phyloP scores from a whole-genome alignment of 2,329 filamentous ascomycete genomes.

The Neonectria neomacrospora region DNA sequence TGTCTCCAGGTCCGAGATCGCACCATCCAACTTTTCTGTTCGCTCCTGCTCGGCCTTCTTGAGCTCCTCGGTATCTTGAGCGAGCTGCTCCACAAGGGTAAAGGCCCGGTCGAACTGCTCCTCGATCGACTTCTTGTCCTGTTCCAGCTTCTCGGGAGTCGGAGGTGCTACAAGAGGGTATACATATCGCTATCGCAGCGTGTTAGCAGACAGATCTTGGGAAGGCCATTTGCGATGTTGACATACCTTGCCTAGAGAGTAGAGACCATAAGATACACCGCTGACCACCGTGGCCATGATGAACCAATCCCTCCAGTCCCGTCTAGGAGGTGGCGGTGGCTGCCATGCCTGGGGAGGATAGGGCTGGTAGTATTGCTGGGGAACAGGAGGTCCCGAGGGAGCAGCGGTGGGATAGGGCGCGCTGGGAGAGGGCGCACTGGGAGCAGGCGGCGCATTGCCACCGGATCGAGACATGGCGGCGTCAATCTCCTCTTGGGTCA shows the following conservation, averaged over 20 bases:
- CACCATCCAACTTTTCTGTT: constrained; percentile 83
- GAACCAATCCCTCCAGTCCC: constrained; percentile 99
- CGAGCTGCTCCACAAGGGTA: constrained; percentile 87
- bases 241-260: constrained; percentile 83
- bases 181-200: constrained; percentile 77
- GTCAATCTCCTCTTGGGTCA: constrained; percentile 95
- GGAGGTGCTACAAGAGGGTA: constrained; percentile 91
- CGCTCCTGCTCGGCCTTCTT: constrained; percentile 88
- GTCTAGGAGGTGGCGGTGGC: constrained; percentile 71
- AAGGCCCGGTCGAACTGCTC: constrained; percentile 95
- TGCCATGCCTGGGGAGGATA: constrained; percentile 69
- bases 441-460: constrained; percentile 61
- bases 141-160: constrained; percentile 90
- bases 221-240: not conserved
- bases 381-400: constrained; percentile 55
- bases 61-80: constrained; percentile 87
- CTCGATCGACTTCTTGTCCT: constrained; percentile 93
- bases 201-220: constrained; percentile 38
- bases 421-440: constrained; percentile 54
- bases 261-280: constrained; percentile 89
- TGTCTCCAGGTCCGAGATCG: constrained; percentile 84
- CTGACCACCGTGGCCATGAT: constrained; percentile 98
- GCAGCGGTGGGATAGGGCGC: constrained; percentile 58
- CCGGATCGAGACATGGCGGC: constrained; percentile 81
- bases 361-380: constrained; percentile 59